phyloP scores from a whole-genome alignment of 169 alveolate species.

The Plasmodium gaboni region DNA sequence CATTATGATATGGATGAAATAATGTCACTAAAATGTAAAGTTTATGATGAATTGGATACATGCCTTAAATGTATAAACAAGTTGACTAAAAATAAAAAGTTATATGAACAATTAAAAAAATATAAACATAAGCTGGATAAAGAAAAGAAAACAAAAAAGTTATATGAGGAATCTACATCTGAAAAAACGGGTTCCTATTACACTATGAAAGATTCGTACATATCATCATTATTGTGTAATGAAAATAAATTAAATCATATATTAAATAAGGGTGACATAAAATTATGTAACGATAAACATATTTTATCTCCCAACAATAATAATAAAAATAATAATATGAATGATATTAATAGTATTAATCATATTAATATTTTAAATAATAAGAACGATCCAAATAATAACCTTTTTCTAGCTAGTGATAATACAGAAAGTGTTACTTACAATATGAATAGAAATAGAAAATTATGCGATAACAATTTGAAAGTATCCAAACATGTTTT shows the following conservation, averaged over 20 bases:
- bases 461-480: not conserved
- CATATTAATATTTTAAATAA: not conserved
- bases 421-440: too few relatives aligned
- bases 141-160: not conserved
- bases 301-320: not conserved
- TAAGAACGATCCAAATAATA: too few relatives aligned
- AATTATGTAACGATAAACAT: not conserved
- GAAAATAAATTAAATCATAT: constrained; percentile 10
- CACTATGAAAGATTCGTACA: constrained; percentile 33
- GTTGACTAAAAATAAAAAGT: constrained; percentile 40
- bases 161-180: constrained; percentile 3
- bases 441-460: too few relatives aligned
- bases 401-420: too few relatives aligned
- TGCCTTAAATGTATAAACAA: constrained; percentile 29
- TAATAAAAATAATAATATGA: not conserved
- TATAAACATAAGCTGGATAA: constrained; percentile 14
- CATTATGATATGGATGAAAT: constrained; percentile 29
- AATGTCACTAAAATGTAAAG: constrained; percentile 27
- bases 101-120: constrained; percentile 37
- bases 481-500: too few relatives aligned
- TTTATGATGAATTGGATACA: constrained; percentile 17
- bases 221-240: constrained; percentile 32
- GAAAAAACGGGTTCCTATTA: constrained; percentile 29
- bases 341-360: not conserved
- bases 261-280: not conserved